Percentiles rank a stretch among this genome's conserved stretches.
phyloP scores from a whole-genome alignment of 2,329 filamentous ascomycete species.

The Sporothrix variecibatus region DNA sequence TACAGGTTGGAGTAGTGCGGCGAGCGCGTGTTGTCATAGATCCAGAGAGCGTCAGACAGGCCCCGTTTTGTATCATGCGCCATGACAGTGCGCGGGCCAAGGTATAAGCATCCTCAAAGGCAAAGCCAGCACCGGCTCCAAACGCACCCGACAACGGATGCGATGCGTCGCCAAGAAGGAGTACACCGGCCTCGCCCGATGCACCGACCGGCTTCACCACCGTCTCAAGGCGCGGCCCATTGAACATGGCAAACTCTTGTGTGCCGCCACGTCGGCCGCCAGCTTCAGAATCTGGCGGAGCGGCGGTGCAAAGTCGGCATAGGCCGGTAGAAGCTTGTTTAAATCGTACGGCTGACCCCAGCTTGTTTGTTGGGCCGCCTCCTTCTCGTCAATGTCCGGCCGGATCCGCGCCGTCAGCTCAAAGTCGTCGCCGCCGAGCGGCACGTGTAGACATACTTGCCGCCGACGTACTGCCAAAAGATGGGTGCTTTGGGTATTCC shows the following conservation, averaged over 20 bases:
- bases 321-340: slow-evolving; percentile 31
- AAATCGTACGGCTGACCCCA: slow-evolving; percentile 37
- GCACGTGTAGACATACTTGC: slow-evolving; percentile 40
- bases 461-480: slow-evolving; percentile 39
- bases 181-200: slow-evolving; percentile 39
- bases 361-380: slow-evolving; percentile 35
- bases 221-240: slow-evolving; percentile 36
- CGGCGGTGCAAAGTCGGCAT: slow-evolving; percentile 38
- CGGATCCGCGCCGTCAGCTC: slow-evolving; percentile 38
- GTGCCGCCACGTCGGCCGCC: slow-evolving; percentile 32
- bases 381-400: slow-evolving; percentile 28
- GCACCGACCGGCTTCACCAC: slow-evolving; percentile 25
- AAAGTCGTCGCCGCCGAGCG: slow-evolving; percentile 39
- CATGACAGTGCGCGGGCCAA: slow-evolving; percentile 27
- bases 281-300: slow-evolving; percentile 37
- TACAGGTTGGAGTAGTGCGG: slow-evolving; percentile 31
- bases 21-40: slow-evolving; percentile 30
- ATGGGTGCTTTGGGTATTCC: slow-evolving; percentile 36
- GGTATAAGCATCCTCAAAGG: slow-evolving; percentile 31
- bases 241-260: slow-evolving; percentile 37
- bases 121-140: slow-evolving; percentile 31
- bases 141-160: slow-evolving; percentile 45
- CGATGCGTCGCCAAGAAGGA: slow-evolving; percentile 52
- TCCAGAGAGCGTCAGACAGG: slow-evolving; percentile 20
- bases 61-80: background rate